Evolutionary conservation across 805 yeast genomes (phyloP).

Genomic region (Henningerozyma blattae): DNA sequence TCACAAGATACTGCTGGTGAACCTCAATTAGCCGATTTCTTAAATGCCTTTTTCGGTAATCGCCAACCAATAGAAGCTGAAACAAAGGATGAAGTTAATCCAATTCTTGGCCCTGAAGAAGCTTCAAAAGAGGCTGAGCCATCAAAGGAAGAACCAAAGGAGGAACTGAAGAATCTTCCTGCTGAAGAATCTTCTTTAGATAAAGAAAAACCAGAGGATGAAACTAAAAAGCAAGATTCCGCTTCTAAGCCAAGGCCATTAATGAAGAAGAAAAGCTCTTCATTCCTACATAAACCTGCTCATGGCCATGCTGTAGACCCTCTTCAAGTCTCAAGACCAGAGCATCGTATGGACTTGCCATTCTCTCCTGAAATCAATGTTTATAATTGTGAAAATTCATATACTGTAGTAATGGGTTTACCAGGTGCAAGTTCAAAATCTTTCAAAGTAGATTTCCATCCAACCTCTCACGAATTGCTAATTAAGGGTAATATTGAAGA

Average conservation of each 20-base stretch:
- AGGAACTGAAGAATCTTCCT: not conserved
- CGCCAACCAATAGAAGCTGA: not conserved
- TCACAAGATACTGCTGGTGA: not conserved
- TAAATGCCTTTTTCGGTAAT: not conserved
- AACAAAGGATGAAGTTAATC: not conserved
- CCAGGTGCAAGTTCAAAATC: constrained; percentile 48
- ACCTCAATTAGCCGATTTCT: not conserved
- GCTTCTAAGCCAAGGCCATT: not conserved
- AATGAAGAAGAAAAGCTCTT: not conserved
- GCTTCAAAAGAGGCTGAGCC: not conserved
- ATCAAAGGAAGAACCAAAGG: not conserved
- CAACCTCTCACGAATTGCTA: constrained; percentile 40
- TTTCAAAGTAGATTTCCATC: constrained; percentile 47
- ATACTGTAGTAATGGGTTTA: constrained; percentile 37
- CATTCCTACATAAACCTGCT: too few relatives aligned
- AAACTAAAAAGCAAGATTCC: too few relatives aligned
- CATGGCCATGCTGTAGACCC: constrained; percentile 26
- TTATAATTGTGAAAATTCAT: constrained; percentile 37
- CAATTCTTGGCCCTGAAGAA: not conserved
- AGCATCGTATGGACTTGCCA: constrained; percentile 30
- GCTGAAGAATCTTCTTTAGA: too few relatives aligned
- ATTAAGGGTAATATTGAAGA: constrained; percentile 38
- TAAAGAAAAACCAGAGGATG: too few relatives aligned
- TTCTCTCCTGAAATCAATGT: constrained; percentile 49
- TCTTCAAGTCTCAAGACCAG: constrained; percentile 35